These are phyloP conservation scores for Fusarium ramigenum DNA, from an alignment of 2,329 filamentous ascomycete species.

Conservation along the genomic window DNA sequence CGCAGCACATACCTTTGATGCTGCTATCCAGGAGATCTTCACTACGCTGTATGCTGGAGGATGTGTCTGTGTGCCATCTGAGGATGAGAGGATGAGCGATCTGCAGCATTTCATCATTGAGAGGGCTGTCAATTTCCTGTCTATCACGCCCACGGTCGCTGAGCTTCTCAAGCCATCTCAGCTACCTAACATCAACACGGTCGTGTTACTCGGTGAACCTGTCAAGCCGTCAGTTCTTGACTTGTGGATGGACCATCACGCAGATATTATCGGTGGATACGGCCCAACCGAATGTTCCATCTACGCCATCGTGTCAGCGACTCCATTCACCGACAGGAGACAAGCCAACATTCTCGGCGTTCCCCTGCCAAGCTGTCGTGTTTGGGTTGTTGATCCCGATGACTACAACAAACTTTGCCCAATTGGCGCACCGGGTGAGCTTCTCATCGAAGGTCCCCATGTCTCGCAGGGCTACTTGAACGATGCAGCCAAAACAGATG, in stretches of 20 bases:
- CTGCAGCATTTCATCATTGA: not conserved
- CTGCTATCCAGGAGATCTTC: not conserved
- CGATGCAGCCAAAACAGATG: not conserved
- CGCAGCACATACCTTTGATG: not conserved
- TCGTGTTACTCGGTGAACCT: not conserved
- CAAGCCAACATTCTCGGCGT: not conserved
- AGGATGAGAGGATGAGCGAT: not conserved
- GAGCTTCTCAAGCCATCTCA: not conserved
- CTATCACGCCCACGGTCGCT: not conserved
- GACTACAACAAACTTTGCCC: not conserved
- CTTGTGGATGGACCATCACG: not conserved
- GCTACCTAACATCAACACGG: not conserved
- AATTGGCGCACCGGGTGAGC: not conserved
- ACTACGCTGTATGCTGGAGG: not conserved
- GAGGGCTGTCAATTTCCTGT: not conserved
- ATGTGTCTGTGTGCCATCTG: not conserved
- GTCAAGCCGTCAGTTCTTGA: not conserved
- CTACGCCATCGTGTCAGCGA: not conserved
- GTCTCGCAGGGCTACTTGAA: not conserved
- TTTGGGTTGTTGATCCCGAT: not conserved
- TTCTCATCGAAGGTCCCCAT: constrained; percentile 3
- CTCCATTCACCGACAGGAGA: not conserved
- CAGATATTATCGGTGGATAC: not conserved
- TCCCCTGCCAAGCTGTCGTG: not conserved
- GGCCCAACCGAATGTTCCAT: not conserved